Base-by-base conservation (phyloP, 805 yeast genomes). In the Suhomyces canberraensis region DNA sequence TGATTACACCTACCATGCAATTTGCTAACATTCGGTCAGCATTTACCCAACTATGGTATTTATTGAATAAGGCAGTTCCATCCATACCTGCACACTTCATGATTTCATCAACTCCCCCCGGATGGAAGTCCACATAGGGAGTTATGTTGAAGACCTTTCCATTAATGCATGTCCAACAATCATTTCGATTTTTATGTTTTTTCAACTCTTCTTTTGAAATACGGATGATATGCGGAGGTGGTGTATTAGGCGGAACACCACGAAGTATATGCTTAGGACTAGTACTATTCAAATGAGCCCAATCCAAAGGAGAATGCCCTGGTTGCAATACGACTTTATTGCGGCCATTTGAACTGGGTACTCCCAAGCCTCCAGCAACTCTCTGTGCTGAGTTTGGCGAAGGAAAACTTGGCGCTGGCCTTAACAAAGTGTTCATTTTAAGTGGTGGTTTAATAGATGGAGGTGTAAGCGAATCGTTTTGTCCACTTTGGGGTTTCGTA, bases 141-240 rank as follows among this genome's bases (percentile, higher is more conserved):
- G 96, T 80, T n/a, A 91, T 68, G 52, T 90, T 87, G 64, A 85
- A 91, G 2, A 91, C 95, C 50, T 78, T 83, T 3, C 89, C 86
- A 29, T 77, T 78, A 6, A 91, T 71, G 22, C 78, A 78, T 3
- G 93, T 83, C 98, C 98, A 91, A 40, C 85, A 85, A 53, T 93
- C 95, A 0, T 73, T 74, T n/a, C 41, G 44, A 0, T 70, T 56
- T 14, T 65, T 70, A 57, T 91, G 97, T 33, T 59, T 65, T 29
- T 63, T 61, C 37, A 90, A 64, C 47, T 84, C 83, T 2, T 73
- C 79, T 27, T 64, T 66, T 4, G 81, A 64, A 0, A 84, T 71
- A 35, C 71, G 63, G 13, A 83, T 46, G 36, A 53, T 60, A 9
- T 52, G 64, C 1, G 71, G 64, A 0, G 86, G 87, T 34, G 80